Percentiles rank a stretch among this genome's conserved stretches.
These are phyloP conservation scores for Geotrichum australiense DNA, from an alignment of 1,139 yeast species.

Conservation along the genomic window DNA sequence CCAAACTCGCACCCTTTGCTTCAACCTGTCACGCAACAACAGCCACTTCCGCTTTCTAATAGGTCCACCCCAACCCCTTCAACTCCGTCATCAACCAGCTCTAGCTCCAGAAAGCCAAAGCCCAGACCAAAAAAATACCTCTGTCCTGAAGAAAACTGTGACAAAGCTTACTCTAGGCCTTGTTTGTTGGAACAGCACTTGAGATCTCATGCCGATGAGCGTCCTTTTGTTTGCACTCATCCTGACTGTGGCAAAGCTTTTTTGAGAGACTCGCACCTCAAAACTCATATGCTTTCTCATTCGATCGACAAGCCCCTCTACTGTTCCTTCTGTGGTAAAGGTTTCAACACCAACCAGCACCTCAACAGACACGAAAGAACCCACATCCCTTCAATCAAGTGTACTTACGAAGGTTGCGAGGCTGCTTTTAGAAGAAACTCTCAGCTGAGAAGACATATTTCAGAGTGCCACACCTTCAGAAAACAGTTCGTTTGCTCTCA, in stretches of 20 bases:
- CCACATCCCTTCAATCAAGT: slow-evolving; percentile 62
- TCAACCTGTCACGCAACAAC: not conserved
- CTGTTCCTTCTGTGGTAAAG: slow-evolving; percentile 75
- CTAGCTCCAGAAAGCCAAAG: slow-evolving; percentile 17
- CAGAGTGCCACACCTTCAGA: slow-evolving; percentile 46
- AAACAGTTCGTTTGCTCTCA: slow-evolving; percentile 30
- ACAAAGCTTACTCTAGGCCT: slow-evolving; percentile 73
- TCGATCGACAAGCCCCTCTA: slow-evolving; percentile 60
- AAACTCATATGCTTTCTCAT: slow-evolving; percentile 59
- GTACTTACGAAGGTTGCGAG: slow-evolving; percentile 54
- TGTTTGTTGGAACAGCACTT: slow-evolving; percentile 71
- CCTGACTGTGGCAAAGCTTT: slow-evolving; percentile 58
- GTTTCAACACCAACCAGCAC: slow-evolving; percentile 77
- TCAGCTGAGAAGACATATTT: slow-evolving; percentile 65
- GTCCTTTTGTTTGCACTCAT: slow-evolving; percentile 61
- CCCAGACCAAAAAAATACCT: slow-evolving; percentile 50
- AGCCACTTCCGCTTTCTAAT: slow-evolving; percentile 1
- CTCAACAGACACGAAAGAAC: slow-evolving; percentile 72
- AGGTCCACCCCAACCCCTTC: slow-evolving; percentile 2
- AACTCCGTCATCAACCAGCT: not conserved
- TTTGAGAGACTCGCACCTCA: slow-evolving; percentile 69
- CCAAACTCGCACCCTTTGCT: not conserved
- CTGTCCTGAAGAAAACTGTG: slow-evolving; percentile 62
- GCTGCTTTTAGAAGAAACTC: slow-evolving; percentile 73
- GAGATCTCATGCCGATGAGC: slow-evolving; percentile 67